Conservation (phyloP, 495 filamentous ascomycete species). For the Tuber aestivum region DNA sequence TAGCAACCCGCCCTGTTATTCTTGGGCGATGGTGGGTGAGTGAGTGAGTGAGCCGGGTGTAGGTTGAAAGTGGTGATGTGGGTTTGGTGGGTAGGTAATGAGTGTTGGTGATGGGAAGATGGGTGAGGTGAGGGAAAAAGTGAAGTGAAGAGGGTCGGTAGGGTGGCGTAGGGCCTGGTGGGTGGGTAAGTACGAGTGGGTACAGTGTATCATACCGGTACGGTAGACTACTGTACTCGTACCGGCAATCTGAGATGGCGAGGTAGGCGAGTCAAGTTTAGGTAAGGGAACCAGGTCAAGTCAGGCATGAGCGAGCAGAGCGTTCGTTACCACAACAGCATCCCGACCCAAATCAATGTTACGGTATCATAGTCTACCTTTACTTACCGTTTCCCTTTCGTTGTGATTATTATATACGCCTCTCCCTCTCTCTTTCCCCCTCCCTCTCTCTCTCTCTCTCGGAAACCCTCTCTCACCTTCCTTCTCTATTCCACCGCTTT, state of each 20-base stretch:
- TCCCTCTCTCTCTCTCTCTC: neutral
- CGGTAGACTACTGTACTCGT: too few species aligned
- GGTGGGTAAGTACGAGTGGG: neutral
- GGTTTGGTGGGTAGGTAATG: slow-evolving; percentile 39
- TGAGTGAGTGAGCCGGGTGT: neutral
- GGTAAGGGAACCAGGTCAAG: neutral
- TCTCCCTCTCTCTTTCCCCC: neutral
- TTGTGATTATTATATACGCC: neutral
- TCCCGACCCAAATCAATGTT: neutral
- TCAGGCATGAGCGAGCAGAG: neutral
- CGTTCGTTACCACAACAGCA: neutral
- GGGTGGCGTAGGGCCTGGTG: neutral
- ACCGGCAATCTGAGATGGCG: neutral
- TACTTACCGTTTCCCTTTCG: neutral
- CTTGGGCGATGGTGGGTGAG: neutral
- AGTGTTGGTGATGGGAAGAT: slow-evolving; percentile 46
- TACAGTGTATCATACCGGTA: too few species aligned
- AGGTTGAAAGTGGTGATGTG: neutral
- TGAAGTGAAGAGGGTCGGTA: neutral
- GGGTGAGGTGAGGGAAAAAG: slow-evolving; percentile 6
- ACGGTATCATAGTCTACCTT: neutral
- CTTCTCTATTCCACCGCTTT: neutral
- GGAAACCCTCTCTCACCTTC: neutral
- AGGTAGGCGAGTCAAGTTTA: neutral
- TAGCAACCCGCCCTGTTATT: neutral